Percentiles rank a stretch among this genome's conserved stretches.
phyloP scores from a whole-genome alignment of 306 rosid genomes.

The Trifolium repens region DNA sequence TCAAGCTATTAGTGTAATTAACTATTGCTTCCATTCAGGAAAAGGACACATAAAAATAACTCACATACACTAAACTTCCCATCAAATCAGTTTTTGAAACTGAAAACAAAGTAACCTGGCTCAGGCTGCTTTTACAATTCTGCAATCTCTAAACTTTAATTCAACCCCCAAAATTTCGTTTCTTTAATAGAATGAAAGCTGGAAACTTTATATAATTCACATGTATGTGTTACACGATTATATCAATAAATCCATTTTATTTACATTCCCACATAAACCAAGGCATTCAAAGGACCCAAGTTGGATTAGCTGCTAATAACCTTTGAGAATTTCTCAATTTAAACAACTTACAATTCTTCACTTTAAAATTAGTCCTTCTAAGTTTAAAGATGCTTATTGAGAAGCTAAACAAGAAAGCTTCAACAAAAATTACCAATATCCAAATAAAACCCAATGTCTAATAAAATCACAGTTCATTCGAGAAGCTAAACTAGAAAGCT shows the following conservation, averaged over 20 bases:
- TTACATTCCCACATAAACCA: constrained; percentile 17
- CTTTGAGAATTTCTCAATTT: not conserved
- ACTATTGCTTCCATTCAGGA: constrained; percentile 16
- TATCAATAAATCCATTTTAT: not conserved
- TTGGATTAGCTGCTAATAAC: constrained; percentile 1
- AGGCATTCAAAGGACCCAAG: not conserved
- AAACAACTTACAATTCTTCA: constrained; percentile 1
- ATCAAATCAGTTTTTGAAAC: not conserved
- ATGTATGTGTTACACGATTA: not conserved
- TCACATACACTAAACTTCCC: constrained; percentile 22
- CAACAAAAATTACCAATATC: not conserved
- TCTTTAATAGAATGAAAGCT: not conserved
- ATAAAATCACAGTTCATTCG: not conserved
- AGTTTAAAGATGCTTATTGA: not conserved
- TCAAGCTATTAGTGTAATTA: not conserved
- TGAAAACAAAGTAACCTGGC: not conserved
- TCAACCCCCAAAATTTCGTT: not conserved
- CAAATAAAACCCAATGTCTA: not conserved
- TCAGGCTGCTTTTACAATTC: constrained; percentile 2
- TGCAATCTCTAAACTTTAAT: constrained; percentile 15
- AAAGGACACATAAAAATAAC: constrained; percentile 13
- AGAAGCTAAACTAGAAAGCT: not conserved
- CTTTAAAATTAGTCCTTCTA: not conserved
- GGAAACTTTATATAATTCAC: not conserved
- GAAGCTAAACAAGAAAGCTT: not conserved